Evolutionary conservation across 2,329 filamentous ascomycete species (phyloP), one percentile per base, ranked within the genome.

Genomic region (Neofusicoccum umdonicola): DNA sequence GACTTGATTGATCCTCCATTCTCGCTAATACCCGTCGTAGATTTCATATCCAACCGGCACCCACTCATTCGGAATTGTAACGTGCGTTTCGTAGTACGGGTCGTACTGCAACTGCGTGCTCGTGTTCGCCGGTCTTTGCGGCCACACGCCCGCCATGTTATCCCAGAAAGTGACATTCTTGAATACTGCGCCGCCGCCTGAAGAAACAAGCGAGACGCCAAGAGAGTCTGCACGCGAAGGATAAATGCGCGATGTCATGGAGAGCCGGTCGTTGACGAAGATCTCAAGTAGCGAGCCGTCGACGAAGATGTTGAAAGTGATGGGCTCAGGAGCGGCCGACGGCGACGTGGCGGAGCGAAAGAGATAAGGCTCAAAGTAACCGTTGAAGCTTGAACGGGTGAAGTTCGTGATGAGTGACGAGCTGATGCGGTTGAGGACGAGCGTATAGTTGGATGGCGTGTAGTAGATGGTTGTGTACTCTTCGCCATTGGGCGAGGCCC

Each of bases 251-350:
- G 80, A 81, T 35, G 73, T 77, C 42, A 77, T 66, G 68, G 73
- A 73, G 68, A 78, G 76, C 52, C 75, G 75, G 61, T 77, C 79
- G 65, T 83, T 83, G 47, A 82, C 70, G 67, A 80, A 81, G 31
- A 83, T 69, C 70, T 83, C 81, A 0, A 82, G 70, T 27, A 82
- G 70, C 0, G 78, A 81, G 27, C 81, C 81, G 65, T 83, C 81
- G 45, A 83, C 68, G 70, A 80, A 82, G 65, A 83, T 72, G 63
- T 81, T 72, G 71, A 82, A 77, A 5, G 71, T 69, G 37, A 83
- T 72, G 17, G 74, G 71, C 68, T 83, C 81, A 0, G 67, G 69
- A 39, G 71, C 69, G 52, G 69, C 66, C 56, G 77, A 70, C 4
- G 75, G 78, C 5, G 17, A 3, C 9, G 1, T 22, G 51, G 22